Evolutionary conservation across 2,329 filamentous ascomycete species (phyloP).

Genomic region (Sphaceloma murrayae): DNA sequence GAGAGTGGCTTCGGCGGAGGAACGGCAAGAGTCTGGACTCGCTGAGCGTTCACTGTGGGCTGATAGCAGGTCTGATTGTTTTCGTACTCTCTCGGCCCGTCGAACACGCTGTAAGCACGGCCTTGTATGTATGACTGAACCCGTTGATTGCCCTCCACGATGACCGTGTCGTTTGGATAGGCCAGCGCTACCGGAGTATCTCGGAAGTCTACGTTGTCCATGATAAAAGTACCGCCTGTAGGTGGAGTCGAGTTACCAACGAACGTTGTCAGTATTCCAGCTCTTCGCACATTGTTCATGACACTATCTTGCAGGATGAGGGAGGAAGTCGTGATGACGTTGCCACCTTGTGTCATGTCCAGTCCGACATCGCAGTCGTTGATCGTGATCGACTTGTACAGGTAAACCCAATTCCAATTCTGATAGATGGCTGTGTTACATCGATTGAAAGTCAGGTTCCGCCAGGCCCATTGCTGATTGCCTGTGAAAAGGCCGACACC

Average conservation of each 20-base stretch:
- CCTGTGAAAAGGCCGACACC: conserved; percentile 69
- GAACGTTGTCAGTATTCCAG: conserved; percentile 61
- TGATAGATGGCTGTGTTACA: conserved; percentile 77
- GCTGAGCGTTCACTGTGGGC: conserved; percentile 22
- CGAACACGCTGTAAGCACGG: conserved; percentile 48
- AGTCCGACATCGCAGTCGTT: conserved; percentile 51
- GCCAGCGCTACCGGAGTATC: conserved; percentile 56
- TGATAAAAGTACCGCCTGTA: conserved; percentile 62
- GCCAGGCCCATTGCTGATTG: conserved; percentile 78
- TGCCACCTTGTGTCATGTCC: conserved; percentile 54
- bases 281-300: conserved; percentile 53
- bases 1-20: conserved; percentile 19
- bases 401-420: conserved; percentile 90
- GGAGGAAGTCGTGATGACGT: conserved; percentile 60
- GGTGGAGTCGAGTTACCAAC: conserved; percentile 44
- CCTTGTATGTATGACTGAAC: conserved; percentile 65
- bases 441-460: conserved; percentile 72
- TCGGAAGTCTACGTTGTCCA: conserved; percentile 72
- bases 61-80: conserved; percentile 26
- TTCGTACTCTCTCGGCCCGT: conserved; percentile 26
- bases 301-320: conserved; percentile 61
- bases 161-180: conserved; percentile 41
- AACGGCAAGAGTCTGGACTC: conserved; percentile 20
- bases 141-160: conserved; percentile 57
- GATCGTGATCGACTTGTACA: conserved; percentile 65